Evolutionary conservation across 768 basidiomycete species (phyloP), one percentile per base, ranked within the genome.

Genomic region (Pulveroboletus sp.): DNA sequence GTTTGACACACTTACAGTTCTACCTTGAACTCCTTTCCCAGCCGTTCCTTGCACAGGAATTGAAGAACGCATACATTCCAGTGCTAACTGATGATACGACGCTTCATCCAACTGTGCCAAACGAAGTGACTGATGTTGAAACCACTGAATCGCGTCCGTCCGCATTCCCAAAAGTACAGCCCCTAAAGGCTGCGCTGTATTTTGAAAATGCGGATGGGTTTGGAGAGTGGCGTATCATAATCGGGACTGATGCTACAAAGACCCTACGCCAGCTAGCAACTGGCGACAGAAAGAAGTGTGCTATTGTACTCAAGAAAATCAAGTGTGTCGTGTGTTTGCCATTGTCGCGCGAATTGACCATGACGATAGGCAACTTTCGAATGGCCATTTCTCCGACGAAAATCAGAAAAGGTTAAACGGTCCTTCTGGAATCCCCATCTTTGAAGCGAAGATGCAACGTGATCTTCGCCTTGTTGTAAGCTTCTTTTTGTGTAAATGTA

Each of bases 271-370:
- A 78, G 32, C 57, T 74, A 13, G 73, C 73, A 0, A 70, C 71
- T 42, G 71, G 70, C 22, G 75, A 82, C 51, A 55, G 40, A 16
- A 76, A 75, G 34, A 66, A 66, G 31, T 83, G 83, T 55, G 58
- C 56, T 13, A 80, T 82, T 37, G 74, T 81, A 23, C 57, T 84
- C 32, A 86, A 84, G 67, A 88, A 87, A 61, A 84, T 88, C 60
- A 79, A 73, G 86, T 83, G 42, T 23, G 74, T 58, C 3, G 6
- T 12, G 9, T 34, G 29, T 31, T 45, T 44, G 8, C 6, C 9
- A 20, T 29, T 23, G 12, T 31, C n/a, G 34, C 10, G 24, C n/a
- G 6, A 43, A 26, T 30, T 51, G 34, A 50, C 31, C 5, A 3
- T 30, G 7, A 9, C 27, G 20, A 26, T 38, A 87, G 86, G 59